Percentiles rank a stretch among this genome's conserved stretches.
These are phyloP conservation scores for Cocos nucifera DNA, from an alignment of 176 grass and related monocot species.

Conservation along the genomic window DNA sequence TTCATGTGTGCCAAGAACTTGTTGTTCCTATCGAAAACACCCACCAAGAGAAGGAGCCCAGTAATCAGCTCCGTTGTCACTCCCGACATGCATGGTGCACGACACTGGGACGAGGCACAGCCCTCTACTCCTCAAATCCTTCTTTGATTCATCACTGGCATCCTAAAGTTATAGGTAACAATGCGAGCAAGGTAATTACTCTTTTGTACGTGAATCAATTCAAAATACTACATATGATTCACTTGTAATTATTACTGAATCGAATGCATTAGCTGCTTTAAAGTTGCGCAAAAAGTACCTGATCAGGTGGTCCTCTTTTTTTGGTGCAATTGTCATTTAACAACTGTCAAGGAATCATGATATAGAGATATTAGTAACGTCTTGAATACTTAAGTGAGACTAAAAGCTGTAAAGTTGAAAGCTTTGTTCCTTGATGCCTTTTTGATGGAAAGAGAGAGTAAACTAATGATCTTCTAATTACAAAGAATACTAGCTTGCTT, in stretches of 20 bases:
- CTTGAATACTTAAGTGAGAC: neutral
- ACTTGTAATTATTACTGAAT: no score
- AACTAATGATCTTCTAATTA: neutral
- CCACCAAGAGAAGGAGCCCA: slow-evolving; percentile 30
- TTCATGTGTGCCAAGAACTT: neutral
- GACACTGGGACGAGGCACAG: slow-evolving; percentile 70
- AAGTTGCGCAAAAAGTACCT: slow-evolving; percentile 44
- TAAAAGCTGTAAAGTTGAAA: slow-evolving; percentile 35
- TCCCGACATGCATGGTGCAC: slow-evolving; percentile 46
- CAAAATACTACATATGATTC: neutral
- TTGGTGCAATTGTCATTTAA: slow-evolving; percentile 15
- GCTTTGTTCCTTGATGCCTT: slow-evolving; percentile 15
- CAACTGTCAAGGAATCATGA: slow-evolving; percentile 11
- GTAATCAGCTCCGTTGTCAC: slow-evolving; percentile 45
- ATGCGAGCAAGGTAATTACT: neutral
- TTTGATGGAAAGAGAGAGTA: slow-evolving; percentile 16
- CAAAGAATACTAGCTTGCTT: no score
- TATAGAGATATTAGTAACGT: neutral
- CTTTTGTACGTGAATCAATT: neutral
- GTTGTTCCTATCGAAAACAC: slow-evolving; percentile 1
- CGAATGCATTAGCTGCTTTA: slow-evolving; percentile 20
- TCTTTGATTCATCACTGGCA: slow-evolving; percentile 34
- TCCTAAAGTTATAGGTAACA: neutral
- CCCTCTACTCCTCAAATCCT: slow-evolving; percentile 57
- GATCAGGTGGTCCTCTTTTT: slow-evolving; percentile 27